A percentile compares a stretch with the other conserved stretches of the same genome.
Conservation (phyloP, 257 asterid genomes). For the Linaria vulgaris region DNA sequence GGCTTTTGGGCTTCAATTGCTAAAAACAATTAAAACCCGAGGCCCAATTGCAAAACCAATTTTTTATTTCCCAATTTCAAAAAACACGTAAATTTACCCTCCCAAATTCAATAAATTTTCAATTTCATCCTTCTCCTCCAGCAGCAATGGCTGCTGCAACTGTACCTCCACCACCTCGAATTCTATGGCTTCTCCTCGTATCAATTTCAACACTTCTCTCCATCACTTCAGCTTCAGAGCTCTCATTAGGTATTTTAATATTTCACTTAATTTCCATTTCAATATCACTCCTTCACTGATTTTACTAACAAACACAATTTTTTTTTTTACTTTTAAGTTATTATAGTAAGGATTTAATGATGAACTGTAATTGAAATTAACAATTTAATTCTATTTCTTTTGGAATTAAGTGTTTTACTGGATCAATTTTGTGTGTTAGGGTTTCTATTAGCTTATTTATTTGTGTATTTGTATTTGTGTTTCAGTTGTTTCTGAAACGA, state of each 20-base stretch:
- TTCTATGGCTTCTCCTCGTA: conserved; percentile 34
- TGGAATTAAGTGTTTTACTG: conserved; percentile 1
- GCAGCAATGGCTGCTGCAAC: conserved; percentile 44
- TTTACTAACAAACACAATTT: too few relatives aligned
- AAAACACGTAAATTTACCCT: conserved; percentile 6
- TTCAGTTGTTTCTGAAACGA: conserved; percentile 57
- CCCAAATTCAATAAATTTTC: conserved; percentile 23
- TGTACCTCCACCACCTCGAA: conserved; percentile 29
- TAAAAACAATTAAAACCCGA: too few relatives aligned
- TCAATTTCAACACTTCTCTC: conserved; percentile 24
- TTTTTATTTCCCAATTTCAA: too few relatives aligned
- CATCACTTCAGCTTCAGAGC: conserved; percentile 34
- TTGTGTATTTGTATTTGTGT: conserved; percentile 19
- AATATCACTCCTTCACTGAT: not conserved
- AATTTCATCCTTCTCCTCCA: not conserved
- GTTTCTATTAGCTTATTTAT: not conserved
- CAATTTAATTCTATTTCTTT: conserved; percentile 1
- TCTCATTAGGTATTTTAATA: conserved; percentile 50
- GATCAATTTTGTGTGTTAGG: conserved; percentile 9
- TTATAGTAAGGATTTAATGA: conserved; percentile 13
- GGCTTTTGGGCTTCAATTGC: too few relatives aligned
- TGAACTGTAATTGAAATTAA: not conserved
- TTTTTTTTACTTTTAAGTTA: conserved; percentile 4
- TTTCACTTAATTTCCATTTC: conserved; percentile 10
- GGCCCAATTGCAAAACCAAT: too few relatives aligned